These are phyloP conservation scores for Thyridium curvatum DNA, from an alignment of 2,329 filamentous ascomycete genomes.

Conservation along the genomic window DNA sequence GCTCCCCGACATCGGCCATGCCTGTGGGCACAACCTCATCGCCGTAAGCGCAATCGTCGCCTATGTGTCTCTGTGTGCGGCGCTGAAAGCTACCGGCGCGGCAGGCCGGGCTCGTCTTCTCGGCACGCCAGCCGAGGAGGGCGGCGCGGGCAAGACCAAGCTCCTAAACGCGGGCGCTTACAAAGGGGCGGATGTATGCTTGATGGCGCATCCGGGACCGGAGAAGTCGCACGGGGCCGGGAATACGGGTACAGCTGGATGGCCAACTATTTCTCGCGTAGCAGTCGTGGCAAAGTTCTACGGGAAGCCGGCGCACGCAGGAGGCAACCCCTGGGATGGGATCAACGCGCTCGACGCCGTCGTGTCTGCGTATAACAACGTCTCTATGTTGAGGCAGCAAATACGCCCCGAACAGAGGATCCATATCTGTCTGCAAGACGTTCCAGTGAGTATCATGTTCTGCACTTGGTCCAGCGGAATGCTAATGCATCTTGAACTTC, in stretches of 20 bases:
- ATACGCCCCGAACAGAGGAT: slow-evolving; percentile 39
- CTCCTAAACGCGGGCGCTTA: slow-evolving; percentile 36
- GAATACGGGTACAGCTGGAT: no score
- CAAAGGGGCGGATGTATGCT: slow-evolving; percentile 21
- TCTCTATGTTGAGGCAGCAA: slow-evolving; percentile 40
- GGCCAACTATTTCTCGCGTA: slow-evolving; percentile 1
- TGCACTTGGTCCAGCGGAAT: no score
- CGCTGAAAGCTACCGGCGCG: background rate
- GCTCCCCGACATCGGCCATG: slow-evolving; percentile 3
- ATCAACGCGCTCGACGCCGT: slow-evolving; percentile 41
- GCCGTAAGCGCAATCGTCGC: no score
- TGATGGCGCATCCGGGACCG: slow-evolving; percentile 32
- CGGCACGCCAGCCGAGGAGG: slow-evolving; percentile 39
- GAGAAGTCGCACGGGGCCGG: background rate
- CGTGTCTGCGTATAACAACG: slow-evolving; percentile 24
- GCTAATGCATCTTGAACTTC: background rate
- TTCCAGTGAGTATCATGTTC: no score
- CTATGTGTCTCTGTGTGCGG: no score
- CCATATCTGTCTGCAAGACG: slow-evolving; percentile 17
- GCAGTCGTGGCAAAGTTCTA: slow-evolving; percentile 24
- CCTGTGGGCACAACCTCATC: slow-evolving; percentile 3
- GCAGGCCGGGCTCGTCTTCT: slow-evolving; percentile 21
- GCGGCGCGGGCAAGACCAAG: slow-evolving; percentile 34
- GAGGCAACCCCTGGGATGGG: slow-evolving; percentile 39
- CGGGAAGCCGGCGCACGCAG: slow-evolving; percentile 37